A percentile compares a stretch with the other conserved stretches of the same genome.
phyloP scores from a whole-genome alignment of 805 yeast genomes.

The Schwanniomyces occidentalis region DNA sequence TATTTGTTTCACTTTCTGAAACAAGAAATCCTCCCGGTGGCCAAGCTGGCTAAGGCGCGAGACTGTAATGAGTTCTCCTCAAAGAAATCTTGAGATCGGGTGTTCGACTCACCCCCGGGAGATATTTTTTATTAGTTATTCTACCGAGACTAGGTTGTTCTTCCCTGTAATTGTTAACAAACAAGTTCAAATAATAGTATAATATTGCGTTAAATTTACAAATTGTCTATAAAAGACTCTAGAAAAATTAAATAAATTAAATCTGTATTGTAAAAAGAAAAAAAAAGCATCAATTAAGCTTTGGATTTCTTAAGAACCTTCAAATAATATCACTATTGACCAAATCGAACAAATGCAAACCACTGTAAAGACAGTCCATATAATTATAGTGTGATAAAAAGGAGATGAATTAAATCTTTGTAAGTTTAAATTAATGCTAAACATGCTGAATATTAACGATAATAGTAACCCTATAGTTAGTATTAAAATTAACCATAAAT shows the following conservation, averaged over 20 bases:
- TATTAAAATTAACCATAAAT: slow-evolving; percentile 31
- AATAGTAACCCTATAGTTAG: slow-evolving; percentile 32
- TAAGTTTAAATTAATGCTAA: slow-evolving; percentile 34
- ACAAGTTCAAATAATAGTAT: too few species aligned
- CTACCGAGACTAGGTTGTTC: too few species aligned
- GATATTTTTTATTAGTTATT: slow-evolving; percentile 23
- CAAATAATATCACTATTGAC: too few species aligned
- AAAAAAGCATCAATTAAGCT: too few species aligned
- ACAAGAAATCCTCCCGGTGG: slow-evolving; percentile 40
- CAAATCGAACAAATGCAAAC: slow-evolving; percentile 16
- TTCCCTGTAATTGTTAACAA: too few species aligned
- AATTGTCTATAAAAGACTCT: too few species aligned
- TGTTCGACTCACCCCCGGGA: slow-evolving; percentile 54
- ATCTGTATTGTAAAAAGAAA: too few species aligned
- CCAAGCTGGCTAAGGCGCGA: slow-evolving; percentile 53
- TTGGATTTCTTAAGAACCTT: too few species aligned
- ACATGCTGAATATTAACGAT: slow-evolving; percentile 33
- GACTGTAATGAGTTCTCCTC: slow-evolving; percentile 41
- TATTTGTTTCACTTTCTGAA: too few species aligned
- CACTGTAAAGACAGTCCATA: slow-evolving; percentile 14
- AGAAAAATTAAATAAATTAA: too few species aligned
- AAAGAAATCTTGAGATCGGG: slow-evolving; percentile 49
- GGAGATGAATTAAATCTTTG: slow-evolving; percentile 32
- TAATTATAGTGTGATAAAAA: slow-evolving; percentile 13
- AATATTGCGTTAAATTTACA: too few species aligned